Evolutionary conservation across 495 filamentous ascomycete genomes (phyloP), one percentile per base, ranked within the genome.

Genomic region (Glonium stellatum): DNA sequence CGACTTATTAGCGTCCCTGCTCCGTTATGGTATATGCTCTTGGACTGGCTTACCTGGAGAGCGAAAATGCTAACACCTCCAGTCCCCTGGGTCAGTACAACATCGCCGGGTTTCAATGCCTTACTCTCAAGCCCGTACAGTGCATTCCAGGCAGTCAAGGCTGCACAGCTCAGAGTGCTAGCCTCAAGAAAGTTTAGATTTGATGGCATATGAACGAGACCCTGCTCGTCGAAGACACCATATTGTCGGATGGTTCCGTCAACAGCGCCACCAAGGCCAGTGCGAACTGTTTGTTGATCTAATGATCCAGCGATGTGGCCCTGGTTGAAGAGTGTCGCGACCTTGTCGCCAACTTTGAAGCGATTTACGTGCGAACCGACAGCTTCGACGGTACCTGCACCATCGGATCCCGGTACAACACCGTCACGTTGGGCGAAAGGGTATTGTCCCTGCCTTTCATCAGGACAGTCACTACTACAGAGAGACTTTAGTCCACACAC

Each of bases 1-100:
- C 37, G 18, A 19, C 15, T 19, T 37, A 42, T 25, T 3, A 19
- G n/a, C n/a, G n/a, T n/a, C n/a, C n/a, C n/a, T n/a, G 44, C 35
- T 49, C 19, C 3, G 27, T 58, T 23, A 27, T 19, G 15, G 27
- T 36, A 11, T 34, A 51, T 12, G 57, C 12, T 4, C 11, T 42
- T 22, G 5, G 12, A 55, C 49, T 39, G 23, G 69, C 77, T 31
- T 70, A 85, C 83, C 80, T 86, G 86, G 54, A 92, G 62, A 15
- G 78, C 87, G 66, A 93, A 92, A 11, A 90, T 80, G 61, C 81
- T 85, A 11, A 95, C 89, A 60, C 89, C 89, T 1, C 90, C 89
- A 5, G 88, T 92, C 27, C 90, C 90, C 67, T 92, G 87, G 3
- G 87, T 86, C 21, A 95, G 71, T 1, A 95, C 87, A 3, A 72